Conservation (phyloP, 129 eudicot genomes). For the Solidago caesia region DNA sequence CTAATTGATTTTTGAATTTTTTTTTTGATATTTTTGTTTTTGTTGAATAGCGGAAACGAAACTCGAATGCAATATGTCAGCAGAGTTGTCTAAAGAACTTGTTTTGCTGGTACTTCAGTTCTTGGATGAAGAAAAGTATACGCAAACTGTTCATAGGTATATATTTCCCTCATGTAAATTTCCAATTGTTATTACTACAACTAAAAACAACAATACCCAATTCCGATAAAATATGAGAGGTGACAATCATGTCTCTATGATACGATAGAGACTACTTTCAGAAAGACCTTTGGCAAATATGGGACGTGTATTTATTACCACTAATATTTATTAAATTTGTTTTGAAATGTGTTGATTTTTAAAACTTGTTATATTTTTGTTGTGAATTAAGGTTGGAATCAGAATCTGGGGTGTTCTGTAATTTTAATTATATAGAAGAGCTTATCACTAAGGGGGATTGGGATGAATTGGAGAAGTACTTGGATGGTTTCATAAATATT, state of each 20-base stretch:
- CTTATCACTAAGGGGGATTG: conserved; percentile 48
- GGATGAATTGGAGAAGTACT: conserved; percentile 56
- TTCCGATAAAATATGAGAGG: not conserved
- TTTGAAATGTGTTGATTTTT: conserved; percentile 2
- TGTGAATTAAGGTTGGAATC: conserved; percentile 54
- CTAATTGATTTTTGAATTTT: no score
- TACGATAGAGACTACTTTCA: no score
- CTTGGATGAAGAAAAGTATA: conserved; percentile 51
- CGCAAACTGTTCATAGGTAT: conserved; percentile 47
- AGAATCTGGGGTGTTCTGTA: conserved; percentile 48
- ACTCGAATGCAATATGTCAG: conserved; percentile 6
- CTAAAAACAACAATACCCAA: not conserved
- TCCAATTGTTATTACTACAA: not conserved
- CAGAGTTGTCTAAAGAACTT: conserved; percentile 41
- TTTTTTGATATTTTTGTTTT: not conserved
- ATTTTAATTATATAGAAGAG: conserved; percentile 55
- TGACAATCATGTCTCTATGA: not conserved
- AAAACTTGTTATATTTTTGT: not conserved
- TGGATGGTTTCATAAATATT: conserved; percentile 45
- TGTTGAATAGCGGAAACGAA: conserved; percentile 13
- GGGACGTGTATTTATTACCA: not conserved
- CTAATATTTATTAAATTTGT: not conserved
- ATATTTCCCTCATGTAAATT: not conserved
- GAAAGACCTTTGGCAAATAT: not conserved
- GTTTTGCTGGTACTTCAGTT: conserved; percentile 53